Conservation (phyloP, 208 protist species). For the Strigomonas oncopelti region DNA sequence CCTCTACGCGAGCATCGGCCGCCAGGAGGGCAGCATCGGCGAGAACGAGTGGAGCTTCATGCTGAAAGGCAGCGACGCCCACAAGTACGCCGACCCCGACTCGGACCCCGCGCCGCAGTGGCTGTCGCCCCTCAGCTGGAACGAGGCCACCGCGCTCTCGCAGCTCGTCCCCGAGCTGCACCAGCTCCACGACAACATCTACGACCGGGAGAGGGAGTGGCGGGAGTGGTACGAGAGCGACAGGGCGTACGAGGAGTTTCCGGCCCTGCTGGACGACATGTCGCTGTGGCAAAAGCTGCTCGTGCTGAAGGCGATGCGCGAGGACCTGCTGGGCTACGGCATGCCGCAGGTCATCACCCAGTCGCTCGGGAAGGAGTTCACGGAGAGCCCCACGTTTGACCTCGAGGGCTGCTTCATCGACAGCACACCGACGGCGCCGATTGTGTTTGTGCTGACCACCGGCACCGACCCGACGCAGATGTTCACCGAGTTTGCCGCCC, state of each 20-base stretch:
- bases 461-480: conserved; percentile 92
- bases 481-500: conserved; percentile 91
- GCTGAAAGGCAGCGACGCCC: conserved; percentile 83
- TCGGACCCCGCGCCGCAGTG: conserved; percentile 79
- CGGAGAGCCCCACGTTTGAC: conserved; percentile 88
- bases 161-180: conserved; percentile 78
- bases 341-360: conserved; percentile 70
- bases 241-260: conserved; percentile 82
- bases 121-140: conserved; percentile 89
- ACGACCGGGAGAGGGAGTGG: conserved; percentile 75
- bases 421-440: conserved; percentile 82
- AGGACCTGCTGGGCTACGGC: conserved; percentile 90
- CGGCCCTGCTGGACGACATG: conserved; percentile 27
- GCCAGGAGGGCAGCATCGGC: conserved; percentile 57
- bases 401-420: conserved; percentile 89
- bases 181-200: conserved; percentile 85
- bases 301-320: conserved; percentile 82
- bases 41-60: conserved; percentile 89
- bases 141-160: conserved; percentile 85
- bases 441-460: conserved; percentile 94
- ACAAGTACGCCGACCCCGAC: conserved; percentile 61
- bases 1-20: conserved; percentile 85
- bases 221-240: conserved; percentile 79
- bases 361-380: conserved; percentile 86
- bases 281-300: conserved; percentile 85